Conservation (phyloP, 2,329 filamentous ascomycete species). For the Nothophaeocryptopus gaeumannii region DNA sequence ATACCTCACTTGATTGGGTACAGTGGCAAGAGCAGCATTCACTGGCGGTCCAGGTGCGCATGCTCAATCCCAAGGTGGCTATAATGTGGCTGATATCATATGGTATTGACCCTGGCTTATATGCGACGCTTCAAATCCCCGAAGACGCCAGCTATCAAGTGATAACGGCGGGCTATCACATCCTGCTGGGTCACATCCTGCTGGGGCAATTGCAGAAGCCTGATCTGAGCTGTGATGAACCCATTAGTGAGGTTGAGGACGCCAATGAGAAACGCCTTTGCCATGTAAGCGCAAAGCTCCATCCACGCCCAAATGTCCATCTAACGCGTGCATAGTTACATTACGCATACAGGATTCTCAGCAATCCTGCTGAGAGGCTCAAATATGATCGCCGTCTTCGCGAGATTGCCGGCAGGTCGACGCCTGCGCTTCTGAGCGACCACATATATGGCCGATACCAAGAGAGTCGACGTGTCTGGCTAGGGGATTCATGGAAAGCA, state of each 20-base stretch:
- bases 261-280: neutral
- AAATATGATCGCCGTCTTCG: no score
- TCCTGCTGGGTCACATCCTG: neutral
- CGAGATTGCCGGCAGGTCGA: no score
- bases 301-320: neutral
- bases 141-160: constrained; percentile 1
- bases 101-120: constrained; percentile 1
- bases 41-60: no score
- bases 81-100: neutral
- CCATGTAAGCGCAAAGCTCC: neutral
- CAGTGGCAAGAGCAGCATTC: no score
- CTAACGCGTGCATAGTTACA: neutral
- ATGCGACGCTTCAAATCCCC: constrained; percentile 6
- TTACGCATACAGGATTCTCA: neutral
- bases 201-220: neutral
- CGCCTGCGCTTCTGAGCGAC: neutral
- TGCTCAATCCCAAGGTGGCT: no score
- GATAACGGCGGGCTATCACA: constrained; percentile 1
- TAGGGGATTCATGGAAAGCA: constrained; percentile 12
- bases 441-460: neutral
- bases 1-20: no score
- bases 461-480: neutral
- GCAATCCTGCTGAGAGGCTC: no score
- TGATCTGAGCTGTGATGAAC: constrained; percentile 9
- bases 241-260: neutral